phyloP scores from a whole-genome alignment of 805 yeast genomes.

The Myxozyma monticola region DNA sequence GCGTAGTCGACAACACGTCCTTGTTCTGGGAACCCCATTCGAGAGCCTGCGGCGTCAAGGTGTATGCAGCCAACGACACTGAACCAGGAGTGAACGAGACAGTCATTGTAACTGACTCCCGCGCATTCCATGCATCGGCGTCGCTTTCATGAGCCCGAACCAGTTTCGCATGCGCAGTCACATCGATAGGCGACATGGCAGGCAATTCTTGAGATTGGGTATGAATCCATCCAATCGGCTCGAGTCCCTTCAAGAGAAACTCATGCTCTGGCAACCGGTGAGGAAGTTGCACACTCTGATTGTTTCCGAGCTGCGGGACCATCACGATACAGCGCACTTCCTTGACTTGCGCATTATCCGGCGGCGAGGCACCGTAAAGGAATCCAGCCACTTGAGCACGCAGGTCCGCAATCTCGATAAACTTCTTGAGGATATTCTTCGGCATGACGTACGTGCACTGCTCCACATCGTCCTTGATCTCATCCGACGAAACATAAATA shows the following conservation, averaged over 20 bases:
- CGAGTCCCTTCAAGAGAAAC: conserved; percentile 54
- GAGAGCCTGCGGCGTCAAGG: conserved; percentile 62
- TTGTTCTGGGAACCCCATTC: conserved; percentile 73
- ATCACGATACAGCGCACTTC: conserved; percentile 74
- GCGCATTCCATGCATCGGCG: conserved; percentile 43
- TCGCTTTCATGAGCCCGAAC: conserved; percentile 37
- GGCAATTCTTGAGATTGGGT: conserved; percentile 70
- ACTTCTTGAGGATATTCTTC: conserved; percentile 70
- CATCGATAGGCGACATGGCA: conserved; percentile 67
- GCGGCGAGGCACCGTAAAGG: conserved; percentile 76
- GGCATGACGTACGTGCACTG: conserved; percentile 77
- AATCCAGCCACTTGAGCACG: conserved; percentile 80
- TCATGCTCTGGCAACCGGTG: conserved; percentile 43
- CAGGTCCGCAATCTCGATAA: conserved; percentile 77
- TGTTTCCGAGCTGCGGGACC: conserved; percentile 85
- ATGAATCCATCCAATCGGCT: conserved; percentile 93
- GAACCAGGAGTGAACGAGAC: conserved; percentile 83
- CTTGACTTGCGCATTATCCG: conserved; percentile 68
- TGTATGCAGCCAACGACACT: conserved; percentile 68
- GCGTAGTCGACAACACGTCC: conserved; percentile 55
- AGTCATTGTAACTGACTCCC: conserved; percentile 54
- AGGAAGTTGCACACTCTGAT: conserved; percentile 65
- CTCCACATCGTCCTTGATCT: conserved; percentile 51
- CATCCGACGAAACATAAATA: conserved; percentile 70
- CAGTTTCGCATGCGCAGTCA: conserved; percentile 56